A percentile compares a stretch with the other conserved stretches of the same genome.
phyloP scores from a whole-genome alignment of 2,329 filamentous ascomycete species.

The Didymella segeticola region DNA sequence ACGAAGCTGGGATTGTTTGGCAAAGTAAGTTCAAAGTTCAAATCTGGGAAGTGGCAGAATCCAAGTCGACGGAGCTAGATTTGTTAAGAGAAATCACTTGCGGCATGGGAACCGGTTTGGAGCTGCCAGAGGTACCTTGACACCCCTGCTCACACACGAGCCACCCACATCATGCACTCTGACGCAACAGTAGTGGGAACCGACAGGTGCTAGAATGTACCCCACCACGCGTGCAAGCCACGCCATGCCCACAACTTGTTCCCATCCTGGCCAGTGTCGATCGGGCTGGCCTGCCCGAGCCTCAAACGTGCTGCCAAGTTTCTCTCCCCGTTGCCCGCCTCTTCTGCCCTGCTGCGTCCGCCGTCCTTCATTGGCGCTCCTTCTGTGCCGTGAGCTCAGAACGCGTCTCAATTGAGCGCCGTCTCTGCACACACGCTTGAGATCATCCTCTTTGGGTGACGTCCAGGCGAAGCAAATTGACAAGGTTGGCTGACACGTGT shows the following conservation, averaged over 20 bases:
- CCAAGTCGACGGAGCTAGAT: slow-evolving; percentile 33
- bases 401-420: slow-evolving; percentile 6
- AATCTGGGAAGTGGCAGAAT: slow-evolving; percentile 23
- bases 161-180: slow-evolving; percentile 45
- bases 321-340: slow-evolving; percentile 11
- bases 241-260: slow-evolving; percentile 40
- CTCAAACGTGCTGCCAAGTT: slow-evolving; percentile 14
- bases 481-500: slow-evolving; percentile 6
- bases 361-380: slow-evolving; percentile 3
- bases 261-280: slow-evolving; percentile 34
- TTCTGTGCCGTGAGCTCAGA: slow-evolving; percentile 3
- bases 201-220: slow-evolving; percentile 23
- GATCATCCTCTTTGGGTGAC: slow-evolving; percentile 2
- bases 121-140: slow-evolving; percentile 34
- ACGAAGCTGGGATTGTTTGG: slow-evolving; percentile 15
- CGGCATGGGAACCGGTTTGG: slow-evolving; percentile 48
- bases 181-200: slow-evolving; percentile 49
- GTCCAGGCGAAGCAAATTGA: slow-evolving; percentile 6
- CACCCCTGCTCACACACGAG: slow-evolving; percentile 43
- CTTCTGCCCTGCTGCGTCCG: neutral
- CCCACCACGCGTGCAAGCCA: slow-evolving; percentile 32
- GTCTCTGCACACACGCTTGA: slow-evolving; percentile 13
- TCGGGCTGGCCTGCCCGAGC: slow-evolving; percentile 11
- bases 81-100: slow-evolving; percentile 40
- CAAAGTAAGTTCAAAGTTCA: slow-evolving; percentile 24